Conservation (phyloP, 441 rosid genomes). For the Brassica balearica region DNA sequence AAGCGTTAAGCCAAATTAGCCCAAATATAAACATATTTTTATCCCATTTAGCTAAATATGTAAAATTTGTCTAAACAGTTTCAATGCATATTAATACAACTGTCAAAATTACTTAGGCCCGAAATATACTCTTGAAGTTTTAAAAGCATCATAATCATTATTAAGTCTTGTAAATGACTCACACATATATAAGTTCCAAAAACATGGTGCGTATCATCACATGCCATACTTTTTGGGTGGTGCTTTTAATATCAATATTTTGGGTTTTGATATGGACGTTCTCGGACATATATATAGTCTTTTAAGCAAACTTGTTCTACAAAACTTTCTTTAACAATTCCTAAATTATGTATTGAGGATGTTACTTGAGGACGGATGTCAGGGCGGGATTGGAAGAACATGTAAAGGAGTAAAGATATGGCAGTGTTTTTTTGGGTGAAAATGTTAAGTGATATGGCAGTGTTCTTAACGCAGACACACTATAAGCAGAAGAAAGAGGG, state of each 20-base stretch:
- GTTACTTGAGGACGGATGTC: slow-evolving; percentile 8
- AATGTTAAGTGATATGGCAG: slow-evolving; percentile 33
- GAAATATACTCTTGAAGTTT: neutral
- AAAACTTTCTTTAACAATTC: neutral
- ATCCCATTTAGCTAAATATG: neutral
- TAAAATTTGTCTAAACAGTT: neutral
- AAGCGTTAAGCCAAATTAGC: neutral
- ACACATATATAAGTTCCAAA: slow-evolving; percentile 6
- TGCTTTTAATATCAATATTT: slow-evolving; percentile 5
- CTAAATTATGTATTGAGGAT: neutral
- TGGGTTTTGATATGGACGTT: neutral
- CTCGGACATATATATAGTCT: slow-evolving; percentile 18
- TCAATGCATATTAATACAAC: neutral
- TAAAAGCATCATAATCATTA: neutral
- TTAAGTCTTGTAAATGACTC: slow-evolving; percentile 1
- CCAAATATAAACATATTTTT: neutral
- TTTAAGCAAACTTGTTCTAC: neutral
- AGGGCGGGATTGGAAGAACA: slow-evolving; percentile 40
- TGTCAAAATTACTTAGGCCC: neutral
- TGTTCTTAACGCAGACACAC: slow-evolving; percentile 41
- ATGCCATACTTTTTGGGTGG: slow-evolving; percentile 24
- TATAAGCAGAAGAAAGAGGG: slow-evolving; percentile 38
- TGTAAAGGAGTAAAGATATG: slow-evolving; percentile 34
- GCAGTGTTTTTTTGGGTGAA: slow-evolving; percentile 25
- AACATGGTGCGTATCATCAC: slow-evolving; percentile 15